Evolutionary conservation across 768 basidiomycete genomes (phyloP).

Genomic region (Coprinopsis strossmayeri): DNA sequence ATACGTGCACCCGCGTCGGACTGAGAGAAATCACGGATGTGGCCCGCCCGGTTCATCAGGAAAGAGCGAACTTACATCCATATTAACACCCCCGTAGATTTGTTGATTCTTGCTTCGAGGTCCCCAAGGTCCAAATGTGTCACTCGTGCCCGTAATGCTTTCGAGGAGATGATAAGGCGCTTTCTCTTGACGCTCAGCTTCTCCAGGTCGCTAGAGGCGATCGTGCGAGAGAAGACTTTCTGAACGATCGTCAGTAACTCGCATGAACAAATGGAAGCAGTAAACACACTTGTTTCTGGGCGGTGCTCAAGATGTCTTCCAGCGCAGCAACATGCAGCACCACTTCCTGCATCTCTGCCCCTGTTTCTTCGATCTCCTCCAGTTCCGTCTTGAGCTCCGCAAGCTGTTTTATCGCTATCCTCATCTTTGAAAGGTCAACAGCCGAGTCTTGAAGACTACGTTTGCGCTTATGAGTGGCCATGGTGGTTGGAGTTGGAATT

Average conservation of each 20-base stretch:
- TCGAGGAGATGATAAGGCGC: not conserved
- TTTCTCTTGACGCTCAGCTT: not conserved
- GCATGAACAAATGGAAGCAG: not conserved
- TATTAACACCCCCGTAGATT: not conserved
- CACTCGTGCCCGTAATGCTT: not conserved
- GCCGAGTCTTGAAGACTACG: not conserved
- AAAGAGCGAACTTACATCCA: not conserved
- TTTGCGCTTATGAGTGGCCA: conserved; percentile 1
- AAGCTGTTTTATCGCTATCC: not conserved
- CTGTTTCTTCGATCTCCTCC: too few relatives aligned
- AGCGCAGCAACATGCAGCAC: not conserved
- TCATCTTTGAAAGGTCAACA: not conserved
- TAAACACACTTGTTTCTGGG: not conserved
- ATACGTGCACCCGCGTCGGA: not conserved
- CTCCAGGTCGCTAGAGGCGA: not conserved
- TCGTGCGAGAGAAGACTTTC: not conserved
- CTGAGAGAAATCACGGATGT: not conserved
- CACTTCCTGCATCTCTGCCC: not conserved
- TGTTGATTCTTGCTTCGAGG: not conserved
- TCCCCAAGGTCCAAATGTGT: not conserved
- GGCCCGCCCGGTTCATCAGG: not conserved
- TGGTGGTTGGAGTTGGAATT: not conserved
- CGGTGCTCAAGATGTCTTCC: not conserved
- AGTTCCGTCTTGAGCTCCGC: not conserved
- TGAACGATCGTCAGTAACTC: not conserved